phyloP scores from a whole-genome alignment of 805 yeast species.

The Diddensiella transvaalensis region DNA sequence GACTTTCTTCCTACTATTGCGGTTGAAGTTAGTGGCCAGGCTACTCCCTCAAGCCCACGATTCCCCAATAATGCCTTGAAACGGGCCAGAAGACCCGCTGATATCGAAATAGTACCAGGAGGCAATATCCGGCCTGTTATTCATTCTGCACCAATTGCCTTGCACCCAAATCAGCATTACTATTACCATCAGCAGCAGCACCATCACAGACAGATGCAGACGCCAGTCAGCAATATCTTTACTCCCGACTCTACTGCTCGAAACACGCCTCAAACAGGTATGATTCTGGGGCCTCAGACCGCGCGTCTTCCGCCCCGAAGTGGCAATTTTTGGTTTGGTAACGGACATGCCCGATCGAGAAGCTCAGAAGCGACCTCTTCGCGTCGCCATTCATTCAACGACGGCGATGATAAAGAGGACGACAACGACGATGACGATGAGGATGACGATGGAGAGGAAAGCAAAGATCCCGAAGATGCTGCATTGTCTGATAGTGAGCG shows the following conservation, averaged over 20 bases:
- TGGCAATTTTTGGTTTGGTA: background rate
- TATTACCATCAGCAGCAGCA: background rate
- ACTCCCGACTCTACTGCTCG: background rate
- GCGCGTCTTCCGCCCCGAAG: constrained; percentile 4
- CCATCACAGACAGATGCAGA: background rate
- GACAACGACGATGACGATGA: constrained; percentile 17
- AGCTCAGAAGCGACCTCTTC: background rate
- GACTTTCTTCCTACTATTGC: background rate
- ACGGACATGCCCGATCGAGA: background rate
- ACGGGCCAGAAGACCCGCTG: constrained; percentile 2
- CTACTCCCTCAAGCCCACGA: constrained; percentile 3
- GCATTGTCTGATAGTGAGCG: constrained; percentile 24
- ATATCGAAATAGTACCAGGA: background rate
- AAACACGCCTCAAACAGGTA: background rate
- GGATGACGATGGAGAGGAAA: constrained; percentile 23
- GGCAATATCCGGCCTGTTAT: background rate
- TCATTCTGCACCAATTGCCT: constrained; percentile 3
- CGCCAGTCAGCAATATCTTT: background rate
- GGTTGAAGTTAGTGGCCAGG: background rate
- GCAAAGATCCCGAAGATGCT: constrained; percentile 23
- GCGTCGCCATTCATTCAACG: background rate
- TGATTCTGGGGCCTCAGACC: background rate
- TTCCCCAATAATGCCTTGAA: background rate
- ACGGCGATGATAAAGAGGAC: background rate
- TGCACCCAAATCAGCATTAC: background rate